Percentiles rank a stretch among this genome's conserved stretches.
Evolutionary conservation across 2,329 filamentous ascomycete species (phyloP).

Genomic region (Teratosphaeria zuluensis): DNA sequence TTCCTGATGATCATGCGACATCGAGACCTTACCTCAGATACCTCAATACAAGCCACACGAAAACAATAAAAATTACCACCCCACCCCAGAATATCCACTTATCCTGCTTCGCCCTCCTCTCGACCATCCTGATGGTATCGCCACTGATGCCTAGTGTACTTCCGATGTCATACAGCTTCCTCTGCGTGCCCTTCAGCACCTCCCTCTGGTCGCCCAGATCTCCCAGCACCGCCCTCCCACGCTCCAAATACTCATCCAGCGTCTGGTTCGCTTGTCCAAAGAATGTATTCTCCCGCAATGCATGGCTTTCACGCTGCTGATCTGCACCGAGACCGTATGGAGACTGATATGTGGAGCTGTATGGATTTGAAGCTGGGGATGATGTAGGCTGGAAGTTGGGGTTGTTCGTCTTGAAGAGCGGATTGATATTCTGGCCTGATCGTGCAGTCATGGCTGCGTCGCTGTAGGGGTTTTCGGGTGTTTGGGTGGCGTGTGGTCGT

Average conservation of each 20-base stretch:
- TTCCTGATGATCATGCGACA: background rate
- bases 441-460: constrained; percentile 36
- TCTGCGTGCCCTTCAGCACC: constrained; percentile 90
- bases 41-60: constrained; percentile 85
- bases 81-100: constrained; percentile 96
- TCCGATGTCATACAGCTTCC: constrained; percentile 79
- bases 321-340: constrained; percentile 26
- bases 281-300: constrained; percentile 82
- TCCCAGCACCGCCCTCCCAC: constrained; percentile 79
- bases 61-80: constrained; percentile 75
- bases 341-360: constrained; percentile 26
- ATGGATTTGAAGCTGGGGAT: constrained; percentile 29
- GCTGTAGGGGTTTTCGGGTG: constrained; percentile 89
- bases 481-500: constrained; percentile 61
- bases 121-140: constrained; percentile 95
- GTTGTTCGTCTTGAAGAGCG: constrained; percentile 27
- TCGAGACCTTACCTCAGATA: constrained; percentile 42
- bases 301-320: constrained; percentile 58
- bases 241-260: constrained; percentile 86
- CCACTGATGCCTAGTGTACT: constrained; percentile 90
- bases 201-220: constrained; percentile 85
- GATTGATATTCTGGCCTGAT: constrained; percentile 23
- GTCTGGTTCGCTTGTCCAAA: constrained; percentile 71
- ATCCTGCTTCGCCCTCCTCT: constrained; percentile 82
- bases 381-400: constrained; percentile 24